Percentiles rank a stretch among this genome's conserved stretches.
phyloP scores from a whole-genome alignment of 1,284 basidiomycete genomes.

The Volvariella surrecta region DNA sequence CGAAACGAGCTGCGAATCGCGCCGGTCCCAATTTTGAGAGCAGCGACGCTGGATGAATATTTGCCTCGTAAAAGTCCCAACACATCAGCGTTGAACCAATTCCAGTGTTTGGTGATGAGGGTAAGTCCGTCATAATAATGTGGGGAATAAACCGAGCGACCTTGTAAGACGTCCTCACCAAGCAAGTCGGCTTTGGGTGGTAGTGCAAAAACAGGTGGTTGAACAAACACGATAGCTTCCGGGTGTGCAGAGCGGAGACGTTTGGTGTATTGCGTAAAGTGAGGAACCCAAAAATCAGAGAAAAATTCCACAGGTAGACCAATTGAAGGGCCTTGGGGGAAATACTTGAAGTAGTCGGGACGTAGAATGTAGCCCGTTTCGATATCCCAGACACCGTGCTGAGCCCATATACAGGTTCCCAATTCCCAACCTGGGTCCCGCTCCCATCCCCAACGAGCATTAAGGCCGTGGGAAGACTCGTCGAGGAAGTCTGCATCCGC shows the following conservation, averaged over 20 bases:
- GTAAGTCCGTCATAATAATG: slow-evolving; percentile 97
- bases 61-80: slow-evolving; percentile 85
- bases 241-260: slow-evolving; percentile 71
- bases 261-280: slow-evolving; percentile 59
- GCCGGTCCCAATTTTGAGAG: slow-evolving; percentile 69
- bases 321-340: slow-evolving; percentile 20
- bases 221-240: slow-evolving; percentile 85
- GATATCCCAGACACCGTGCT: slow-evolving; percentile 89
- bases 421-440: slow-evolving; percentile 71
- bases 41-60: slow-evolving; percentile 65
- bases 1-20: slow-evolving; percentile 81
- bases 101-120: slow-evolving; percentile 81
- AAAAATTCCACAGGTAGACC: slow-evolving; percentile 57
- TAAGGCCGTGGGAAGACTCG: slow-evolving; percentile 32
- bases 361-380: slow-evolving; percentile 59
- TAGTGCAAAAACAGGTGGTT: slow-evolving; percentile 85
- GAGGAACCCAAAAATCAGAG: slow-evolving; percentile 77
- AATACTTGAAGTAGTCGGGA: slow-evolving; percentile 72
- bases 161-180: slow-evolving; percentile 46
- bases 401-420: slow-evolving; percentile 87
- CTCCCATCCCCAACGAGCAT: slow-evolving; percentile 75
- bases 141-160: slow-evolving; percentile 72
- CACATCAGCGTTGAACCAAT: slow-evolving; percentile 97
- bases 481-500: slow-evolving; percentile 31
- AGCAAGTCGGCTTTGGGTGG: slow-evolving; percentile 58